phyloP scores from a whole-genome alignment of 257 asterid genomes.

The Catharanthus roseus region DNA sequence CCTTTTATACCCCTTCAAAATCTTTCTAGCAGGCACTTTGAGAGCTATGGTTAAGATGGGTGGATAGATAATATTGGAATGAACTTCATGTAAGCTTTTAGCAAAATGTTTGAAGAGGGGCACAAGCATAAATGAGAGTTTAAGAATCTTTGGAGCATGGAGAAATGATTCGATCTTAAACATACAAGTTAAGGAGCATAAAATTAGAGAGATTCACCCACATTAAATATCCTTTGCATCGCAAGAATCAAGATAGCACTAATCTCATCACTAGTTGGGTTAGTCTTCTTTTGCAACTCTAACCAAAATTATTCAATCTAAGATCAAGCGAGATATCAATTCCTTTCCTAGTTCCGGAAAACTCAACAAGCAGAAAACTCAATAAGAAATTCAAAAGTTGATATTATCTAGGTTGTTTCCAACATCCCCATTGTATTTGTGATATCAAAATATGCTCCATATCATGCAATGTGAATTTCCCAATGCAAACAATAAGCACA shows the following conservation, averaged over 20 bases:
- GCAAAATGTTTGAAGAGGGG: not conserved
- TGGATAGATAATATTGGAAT: not conserved
- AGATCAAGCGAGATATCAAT: not conserved
- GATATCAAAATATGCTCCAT: not conserved
- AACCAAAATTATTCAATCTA: not conserved
- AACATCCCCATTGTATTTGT: not conserved
- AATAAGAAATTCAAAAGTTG: not conserved
- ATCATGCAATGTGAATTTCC: not conserved
- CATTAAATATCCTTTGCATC: not conserved
- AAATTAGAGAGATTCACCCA: not conserved
- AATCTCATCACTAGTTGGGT: too few species aligned
- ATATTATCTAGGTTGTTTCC: not conserved
- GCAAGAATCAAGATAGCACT: not conserved
- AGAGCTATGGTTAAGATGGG: not conserved
- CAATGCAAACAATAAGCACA: not conserved
- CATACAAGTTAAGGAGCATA: not conserved
- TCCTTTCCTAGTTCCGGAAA: not conserved
- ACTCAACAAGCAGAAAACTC: not conserved
- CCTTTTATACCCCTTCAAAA: not conserved
- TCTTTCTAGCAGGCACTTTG: not conserved
- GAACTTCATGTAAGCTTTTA: not conserved
- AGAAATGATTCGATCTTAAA: not conserved
- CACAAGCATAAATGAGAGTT: not conserved
- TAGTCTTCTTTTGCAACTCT: not conserved
- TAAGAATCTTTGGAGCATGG: not conserved